Conservation (phyloP, 306 rosid species). For the Astragalus membranaceus region DNA sequence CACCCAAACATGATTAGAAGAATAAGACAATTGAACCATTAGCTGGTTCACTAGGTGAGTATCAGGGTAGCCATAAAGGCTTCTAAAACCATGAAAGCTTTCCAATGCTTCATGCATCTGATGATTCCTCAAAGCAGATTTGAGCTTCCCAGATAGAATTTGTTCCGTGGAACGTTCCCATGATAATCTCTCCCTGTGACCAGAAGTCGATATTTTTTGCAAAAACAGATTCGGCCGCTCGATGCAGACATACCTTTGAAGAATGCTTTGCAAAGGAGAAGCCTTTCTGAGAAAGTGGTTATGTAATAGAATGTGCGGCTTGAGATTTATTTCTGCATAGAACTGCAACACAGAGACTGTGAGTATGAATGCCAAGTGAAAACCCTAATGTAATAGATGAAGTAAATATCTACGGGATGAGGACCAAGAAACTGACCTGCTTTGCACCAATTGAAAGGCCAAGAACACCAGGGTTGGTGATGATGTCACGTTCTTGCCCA, state of each 20-base stretch:
- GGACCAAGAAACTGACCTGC: no score
- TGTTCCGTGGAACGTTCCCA: slow-evolving; percentile 75
- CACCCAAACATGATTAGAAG: slow-evolving; percentile 43
- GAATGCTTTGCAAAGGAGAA: slow-evolving; percentile 21
- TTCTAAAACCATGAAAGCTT: slow-evolving; percentile 52
- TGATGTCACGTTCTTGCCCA: no score
- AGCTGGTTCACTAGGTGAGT: slow-evolving; percentile 42
- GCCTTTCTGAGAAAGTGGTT: slow-evolving; percentile 14
- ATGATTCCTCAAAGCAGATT: slow-evolving; percentile 45
- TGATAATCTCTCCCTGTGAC: slow-evolving; percentile 33
- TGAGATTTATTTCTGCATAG: slow-evolving; percentile 10
- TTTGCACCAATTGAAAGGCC: no score
- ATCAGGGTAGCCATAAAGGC: slow-evolving; percentile 71
- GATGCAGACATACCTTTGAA: slow-evolving; percentile 11
- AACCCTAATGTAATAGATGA: no score
- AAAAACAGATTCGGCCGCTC: slow-evolving; percentile 9
- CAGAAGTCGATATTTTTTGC: slow-evolving; percentile 26
- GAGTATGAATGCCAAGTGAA: neutral
- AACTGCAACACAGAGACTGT: no score
- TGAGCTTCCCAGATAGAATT: slow-evolving; percentile 45
- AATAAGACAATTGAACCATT: slow-evolving; percentile 52
- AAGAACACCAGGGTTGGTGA: no score
- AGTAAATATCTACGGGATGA: no score
- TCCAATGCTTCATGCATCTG: slow-evolving; percentile 63
- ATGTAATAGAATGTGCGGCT: slow-evolving; percentile 10